phyloP scores from a whole-genome alignment of 1,284 basidiomycete genomes.

The Tylopilus sp. region DNA sequence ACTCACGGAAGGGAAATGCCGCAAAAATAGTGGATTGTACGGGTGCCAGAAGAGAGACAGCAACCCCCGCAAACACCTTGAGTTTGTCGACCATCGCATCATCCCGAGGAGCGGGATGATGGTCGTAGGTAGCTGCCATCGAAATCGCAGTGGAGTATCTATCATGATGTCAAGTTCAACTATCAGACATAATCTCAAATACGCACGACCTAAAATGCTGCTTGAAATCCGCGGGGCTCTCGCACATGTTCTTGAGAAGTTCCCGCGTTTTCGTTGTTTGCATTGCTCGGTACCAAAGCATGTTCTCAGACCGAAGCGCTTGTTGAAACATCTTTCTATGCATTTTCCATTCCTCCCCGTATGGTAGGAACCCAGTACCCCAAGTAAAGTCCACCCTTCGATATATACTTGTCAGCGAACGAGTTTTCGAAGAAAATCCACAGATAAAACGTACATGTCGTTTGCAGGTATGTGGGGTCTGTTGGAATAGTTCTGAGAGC shows the following conservation, averaged over 20 bases:
- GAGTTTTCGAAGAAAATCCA: not conserved
- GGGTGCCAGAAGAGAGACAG: not conserved
- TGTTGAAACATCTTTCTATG: constrained; percentile 9
- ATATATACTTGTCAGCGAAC: not conserved
- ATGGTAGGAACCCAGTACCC: constrained; percentile 3
- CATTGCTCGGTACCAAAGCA: not conserved
- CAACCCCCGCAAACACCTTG: not conserved
- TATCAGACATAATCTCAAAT: not conserved
- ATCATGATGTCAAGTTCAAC: not conserved
- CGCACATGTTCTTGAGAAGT: constrained; percentile 1
- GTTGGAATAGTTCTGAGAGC: constrained; percentile 8
- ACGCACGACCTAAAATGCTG: constrained; percentile 9
- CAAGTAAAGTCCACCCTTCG: constrained; percentile 5
- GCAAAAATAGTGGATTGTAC: not conserved
- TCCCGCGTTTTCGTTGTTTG: constrained; percentile 1
- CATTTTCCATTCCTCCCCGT: constrained; percentile 6
- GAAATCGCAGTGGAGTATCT: constrained; percentile 5
- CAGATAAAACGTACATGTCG: not conserved
- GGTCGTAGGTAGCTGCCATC: constrained; percentile 8
- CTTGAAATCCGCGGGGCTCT: constrained; percentile 1
- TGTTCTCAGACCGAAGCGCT: constrained; percentile 2
- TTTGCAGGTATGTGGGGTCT: constrained; percentile 4
- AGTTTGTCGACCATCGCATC: constrained; percentile 7
- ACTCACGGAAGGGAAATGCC: constrained; percentile 11
- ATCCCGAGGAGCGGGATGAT: constrained; percentile 4